Percentiles rank a stretch among this genome's conserved stretches.
Conservation (phyloP, 1,139 yeast genomes). For the Candida sojae region DNA sequence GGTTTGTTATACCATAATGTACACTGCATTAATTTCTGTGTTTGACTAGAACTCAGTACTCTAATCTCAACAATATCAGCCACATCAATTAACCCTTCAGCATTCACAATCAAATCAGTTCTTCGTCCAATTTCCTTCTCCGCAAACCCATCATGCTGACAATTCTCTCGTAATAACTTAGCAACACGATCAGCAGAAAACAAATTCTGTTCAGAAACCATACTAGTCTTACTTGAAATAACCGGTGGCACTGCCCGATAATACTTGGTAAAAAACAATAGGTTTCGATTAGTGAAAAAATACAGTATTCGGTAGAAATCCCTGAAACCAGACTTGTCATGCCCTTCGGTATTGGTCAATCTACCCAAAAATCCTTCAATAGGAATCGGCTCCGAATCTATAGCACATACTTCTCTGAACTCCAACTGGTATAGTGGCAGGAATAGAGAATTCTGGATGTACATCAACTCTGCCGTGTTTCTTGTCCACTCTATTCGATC, state of each 20-base stretch:
- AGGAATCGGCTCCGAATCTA: constrained; percentile 56
- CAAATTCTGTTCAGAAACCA: constrained; percentile 21
- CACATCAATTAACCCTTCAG: constrained; percentile 66
- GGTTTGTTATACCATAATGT: constrained; percentile 46
- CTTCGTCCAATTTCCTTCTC: constrained; percentile 65
- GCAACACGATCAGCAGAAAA: constrained; percentile 52
- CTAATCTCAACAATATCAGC: constrained; percentile 45
- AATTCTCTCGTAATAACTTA: constrained; percentile 62
- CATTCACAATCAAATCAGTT: constrained; percentile 52
- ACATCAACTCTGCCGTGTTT: constrained; percentile 51
- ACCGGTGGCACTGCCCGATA: constrained; percentile 65
- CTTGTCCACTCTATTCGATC: constrained; percentile 79
- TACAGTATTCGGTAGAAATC: constrained; percentile 59
- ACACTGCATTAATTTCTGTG: constrained; percentile 40
- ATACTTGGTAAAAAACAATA: constrained; percentile 61
- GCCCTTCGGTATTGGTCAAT: constrained; percentile 55
- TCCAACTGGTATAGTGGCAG: constrained; percentile 45
- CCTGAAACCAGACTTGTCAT: constrained; percentile 38
- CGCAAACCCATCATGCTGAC: constrained; percentile 56
- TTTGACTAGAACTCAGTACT: constrained; percentile 26
- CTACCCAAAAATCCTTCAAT: constrained; percentile 76
- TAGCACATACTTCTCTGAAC: constrained; percentile 32
- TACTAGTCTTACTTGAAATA: background rate
- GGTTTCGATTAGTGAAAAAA: constrained; percentile 60
- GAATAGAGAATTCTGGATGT: constrained; percentile 30